Conservation (phyloP, 192 early-diverging fungal genomes). For the Haplosporangium gracile region DNA sequence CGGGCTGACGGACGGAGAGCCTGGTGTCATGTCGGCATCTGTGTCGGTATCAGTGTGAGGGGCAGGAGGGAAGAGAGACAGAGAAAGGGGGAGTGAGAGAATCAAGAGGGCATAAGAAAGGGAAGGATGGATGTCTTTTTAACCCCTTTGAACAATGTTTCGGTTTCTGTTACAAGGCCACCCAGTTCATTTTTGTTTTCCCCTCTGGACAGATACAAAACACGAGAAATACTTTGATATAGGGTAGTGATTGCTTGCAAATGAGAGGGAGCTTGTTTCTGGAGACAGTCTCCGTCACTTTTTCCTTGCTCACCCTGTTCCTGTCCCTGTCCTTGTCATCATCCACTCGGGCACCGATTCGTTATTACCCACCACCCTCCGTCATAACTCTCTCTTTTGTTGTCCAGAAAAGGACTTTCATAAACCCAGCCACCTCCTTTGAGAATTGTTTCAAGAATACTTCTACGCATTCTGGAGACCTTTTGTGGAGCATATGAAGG, state of each 20-base stretch:
- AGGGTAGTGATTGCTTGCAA: too few relatives aligned
- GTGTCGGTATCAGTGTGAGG: not conserved
- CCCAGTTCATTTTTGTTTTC: too few relatives aligned
- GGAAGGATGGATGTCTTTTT: not conserved
- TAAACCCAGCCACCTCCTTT: not conserved
- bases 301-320: too few relatives aligned
- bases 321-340: not conserved
- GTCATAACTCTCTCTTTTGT: not conserved
- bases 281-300: too few relatives aligned
- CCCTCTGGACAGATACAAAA: too few relatives aligned
- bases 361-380: not conserved
- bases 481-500: not conserved
- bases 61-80: not conserved
- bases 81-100: not conserved
- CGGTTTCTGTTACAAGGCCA: not conserved
- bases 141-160: not conserved
- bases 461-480: not conserved
- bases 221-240: too few relatives aligned
- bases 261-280: too few relatives aligned
- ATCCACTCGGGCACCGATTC: not conserved
- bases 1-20: not conserved
- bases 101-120: too few relatives aligned
- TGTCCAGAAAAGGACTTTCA: not conserved
- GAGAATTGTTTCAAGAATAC: not conserved
- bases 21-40: not conserved